phyloP scores from a whole-genome alignment of 2,329 filamentous ascomycete genomes.

The Diplocarpon mali region DNA sequence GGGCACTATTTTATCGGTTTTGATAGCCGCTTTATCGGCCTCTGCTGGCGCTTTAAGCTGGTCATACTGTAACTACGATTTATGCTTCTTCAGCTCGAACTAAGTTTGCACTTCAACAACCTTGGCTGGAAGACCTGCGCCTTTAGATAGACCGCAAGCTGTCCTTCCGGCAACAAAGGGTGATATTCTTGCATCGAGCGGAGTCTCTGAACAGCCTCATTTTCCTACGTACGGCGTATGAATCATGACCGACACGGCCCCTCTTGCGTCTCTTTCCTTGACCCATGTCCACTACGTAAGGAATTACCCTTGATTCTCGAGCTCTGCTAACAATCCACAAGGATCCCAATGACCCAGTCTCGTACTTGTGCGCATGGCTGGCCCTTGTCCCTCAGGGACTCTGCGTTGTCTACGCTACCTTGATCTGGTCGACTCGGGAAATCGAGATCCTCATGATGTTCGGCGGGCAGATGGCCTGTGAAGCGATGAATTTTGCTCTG shows the following conservation, averaged over 20 bases:
- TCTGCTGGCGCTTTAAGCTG: constrained; percentile 6
- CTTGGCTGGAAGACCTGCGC: not conserved
- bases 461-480: constrained; percentile 80
- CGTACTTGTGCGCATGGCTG: constrained; percentile 84
- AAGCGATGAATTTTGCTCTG: constrained; percentile 77
- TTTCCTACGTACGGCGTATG: not conserved
- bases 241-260: constrained; percentile 32
- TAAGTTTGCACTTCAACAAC: not conserved
- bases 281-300: constrained; percentile 94
- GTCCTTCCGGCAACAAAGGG: not conserved
- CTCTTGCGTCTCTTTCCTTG: constrained; percentile 80
- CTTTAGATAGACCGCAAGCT: constrained; percentile 1
- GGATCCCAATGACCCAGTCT: constrained; percentile 78
- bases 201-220: not conserved
- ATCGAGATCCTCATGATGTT: constrained; percentile 85
- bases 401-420: constrained; percentile 77
- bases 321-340: constrained; percentile 29
- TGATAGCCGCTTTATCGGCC: constrained; percentile 15
- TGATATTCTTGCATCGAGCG: not conserved
- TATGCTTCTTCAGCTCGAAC: not conserved
- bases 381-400: constrained; percentile 88
- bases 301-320: constrained; percentile 9
- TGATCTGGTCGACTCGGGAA: constrained; percentile 87
- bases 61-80: not conserved
- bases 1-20: constrained; percentile 7